Evolutionary conservation across 441 rosid species (phyloP).

Genomic region (Croton laevigatus): DNA sequence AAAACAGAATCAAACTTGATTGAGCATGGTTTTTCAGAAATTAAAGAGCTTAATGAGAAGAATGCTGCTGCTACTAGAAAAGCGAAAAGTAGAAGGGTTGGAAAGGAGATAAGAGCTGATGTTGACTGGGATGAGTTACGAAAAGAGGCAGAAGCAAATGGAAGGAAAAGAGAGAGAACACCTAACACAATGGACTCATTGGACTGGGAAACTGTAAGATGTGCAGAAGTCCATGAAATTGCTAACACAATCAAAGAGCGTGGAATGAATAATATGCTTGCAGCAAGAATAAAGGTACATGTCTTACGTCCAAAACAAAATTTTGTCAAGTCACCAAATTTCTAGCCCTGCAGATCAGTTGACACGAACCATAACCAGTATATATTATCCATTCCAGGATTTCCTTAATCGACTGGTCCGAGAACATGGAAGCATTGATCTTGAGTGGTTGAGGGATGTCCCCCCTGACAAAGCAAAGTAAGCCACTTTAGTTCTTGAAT

Average conservation of each 20-base stretch:
- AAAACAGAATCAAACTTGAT: slow-evolving; percentile 33
- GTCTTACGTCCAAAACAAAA: slow-evolving; percentile 11
- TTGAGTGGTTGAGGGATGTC: slow-evolving; percentile 91
- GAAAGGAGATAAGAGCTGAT: slow-evolving; percentile 43
- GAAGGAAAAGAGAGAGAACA: slow-evolving; percentile 51
- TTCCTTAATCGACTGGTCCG: slow-evolving; percentile 65
- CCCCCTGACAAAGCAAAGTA: slow-evolving; percentile 85
- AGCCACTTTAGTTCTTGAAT: slow-evolving; percentile 14
- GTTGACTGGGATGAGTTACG: slow-evolving; percentile 83
- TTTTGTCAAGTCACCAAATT: not conserved
- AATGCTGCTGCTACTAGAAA: slow-evolving; percentile 35
- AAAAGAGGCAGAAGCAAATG: slow-evolving; percentile 46
- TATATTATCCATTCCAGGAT: slow-evolving; percentile 69
- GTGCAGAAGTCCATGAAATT: slow-evolving; percentile 59
- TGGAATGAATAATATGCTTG: slow-evolving; percentile 96
- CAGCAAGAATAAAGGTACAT: slow-evolving; percentile 79
- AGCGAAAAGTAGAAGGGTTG: slow-evolving; percentile 46
- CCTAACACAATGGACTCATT: slow-evolving; percentile 64
- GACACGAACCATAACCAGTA: slow-evolving; percentile 28
- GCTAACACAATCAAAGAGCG: slow-evolving; percentile 78
- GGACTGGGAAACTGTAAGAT: slow-evolving; percentile 84
- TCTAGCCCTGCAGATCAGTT: slow-evolving; percentile 16
- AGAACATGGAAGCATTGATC: slow-evolving; percentile 83
- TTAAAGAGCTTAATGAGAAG: slow-evolving; percentile 39
- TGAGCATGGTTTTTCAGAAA: slow-evolving; percentile 38